A percentile compares a stretch with the other conserved stretches of the same genome.
Evolutionary conservation across 306 rosid genomes (phyloP).

Genomic region (Gastrolobium villosum): DNA sequence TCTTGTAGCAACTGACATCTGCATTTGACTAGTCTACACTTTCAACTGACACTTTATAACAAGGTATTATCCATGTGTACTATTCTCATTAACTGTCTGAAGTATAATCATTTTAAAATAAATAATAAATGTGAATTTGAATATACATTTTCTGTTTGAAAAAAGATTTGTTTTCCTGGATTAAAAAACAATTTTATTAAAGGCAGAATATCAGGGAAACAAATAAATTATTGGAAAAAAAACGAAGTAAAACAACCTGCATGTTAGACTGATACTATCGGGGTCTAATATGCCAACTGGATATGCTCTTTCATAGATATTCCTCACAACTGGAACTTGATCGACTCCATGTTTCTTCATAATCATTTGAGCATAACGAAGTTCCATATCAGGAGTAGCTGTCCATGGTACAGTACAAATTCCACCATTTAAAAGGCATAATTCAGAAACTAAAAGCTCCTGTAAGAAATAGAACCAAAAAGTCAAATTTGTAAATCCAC

Average conservation of each 20-base stretch:
- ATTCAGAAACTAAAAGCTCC: constrained; percentile 83
- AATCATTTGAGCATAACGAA: constrained; percentile 70
- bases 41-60: neutral
- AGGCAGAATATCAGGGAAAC: neutral
- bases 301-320: constrained; percentile 57
- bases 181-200: neutral
- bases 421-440: constrained; percentile 70
- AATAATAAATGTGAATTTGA: constrained; percentile 19
- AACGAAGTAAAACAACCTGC: constrained; percentile 66
- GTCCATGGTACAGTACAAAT: constrained; percentile 76
- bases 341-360: constrained; percentile 73
- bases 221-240: constrained; percentile 15
- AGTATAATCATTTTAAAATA: constrained; percentile 35
- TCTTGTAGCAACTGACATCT: constrained; percentile 10
- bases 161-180: constrained; percentile 7
- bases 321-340: constrained; percentile 75
- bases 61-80: neutral
- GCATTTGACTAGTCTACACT: neutral
- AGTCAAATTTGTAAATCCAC: constrained; percentile 38
- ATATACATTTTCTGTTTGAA: neutral
- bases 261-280: constrained; percentile 78
- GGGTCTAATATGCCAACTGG: constrained; percentile 86
- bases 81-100: constrained; percentile 7
- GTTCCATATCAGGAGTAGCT: constrained; percentile 86
- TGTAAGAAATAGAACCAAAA: constrained; percentile 51